These are phyloP conservation scores for Pythium insidiosum DNA, from an alignment of 352 stramenopile genomes.

Conservation along the genomic window DNA sequence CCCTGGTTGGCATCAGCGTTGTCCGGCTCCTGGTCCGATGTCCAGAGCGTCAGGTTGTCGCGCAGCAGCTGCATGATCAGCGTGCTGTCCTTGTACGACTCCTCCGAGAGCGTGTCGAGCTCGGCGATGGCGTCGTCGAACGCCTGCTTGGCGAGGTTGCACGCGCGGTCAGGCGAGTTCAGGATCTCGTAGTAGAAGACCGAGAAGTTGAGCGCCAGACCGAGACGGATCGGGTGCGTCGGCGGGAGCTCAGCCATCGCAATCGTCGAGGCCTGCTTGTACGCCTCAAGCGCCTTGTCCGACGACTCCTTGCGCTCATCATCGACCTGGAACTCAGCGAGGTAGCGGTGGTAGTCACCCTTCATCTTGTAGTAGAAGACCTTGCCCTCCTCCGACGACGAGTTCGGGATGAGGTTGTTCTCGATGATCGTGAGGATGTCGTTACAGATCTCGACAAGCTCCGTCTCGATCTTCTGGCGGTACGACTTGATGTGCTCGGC, in stretches of 20 bases:
- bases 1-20: constrained; percentile 87
- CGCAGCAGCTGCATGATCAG: constrained; percentile 99
- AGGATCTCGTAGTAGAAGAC: constrained; percentile 99
- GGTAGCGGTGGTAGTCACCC: constrained; percentile 99
- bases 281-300: constrained; percentile 67
- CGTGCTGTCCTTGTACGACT: constrained; percentile 99
- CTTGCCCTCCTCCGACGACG: constrained; percentile 95
- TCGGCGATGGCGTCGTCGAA: constrained; percentile 99
- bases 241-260: constrained; percentile 94
- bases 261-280: constrained; percentile 84
- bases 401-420: constrained; percentile 97
- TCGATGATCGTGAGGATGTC: constrained; percentile 98
- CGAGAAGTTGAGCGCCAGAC: constrained; percentile 98
- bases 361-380: constrained; percentile 99
- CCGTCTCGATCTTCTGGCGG: constrained; percentile 94
- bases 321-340: constrained; percentile 97
- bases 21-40: constrained; percentile 91
- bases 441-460: constrained; percentile 96
- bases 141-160: constrained; percentile 92
- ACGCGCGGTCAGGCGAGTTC: constrained; percentile 92
- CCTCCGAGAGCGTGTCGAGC: constrained; percentile 98
- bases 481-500: constrained; percentile 88
- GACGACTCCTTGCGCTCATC: constrained; percentile 94
- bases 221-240: constrained; percentile 98
- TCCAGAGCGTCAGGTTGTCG: constrained; percentile 99